These are phyloP conservation scores for Trichocladium uniseriatum DNA, from an alignment of 495 filamentous ascomycete genomes.

Conservation along the genomic window DNA sequence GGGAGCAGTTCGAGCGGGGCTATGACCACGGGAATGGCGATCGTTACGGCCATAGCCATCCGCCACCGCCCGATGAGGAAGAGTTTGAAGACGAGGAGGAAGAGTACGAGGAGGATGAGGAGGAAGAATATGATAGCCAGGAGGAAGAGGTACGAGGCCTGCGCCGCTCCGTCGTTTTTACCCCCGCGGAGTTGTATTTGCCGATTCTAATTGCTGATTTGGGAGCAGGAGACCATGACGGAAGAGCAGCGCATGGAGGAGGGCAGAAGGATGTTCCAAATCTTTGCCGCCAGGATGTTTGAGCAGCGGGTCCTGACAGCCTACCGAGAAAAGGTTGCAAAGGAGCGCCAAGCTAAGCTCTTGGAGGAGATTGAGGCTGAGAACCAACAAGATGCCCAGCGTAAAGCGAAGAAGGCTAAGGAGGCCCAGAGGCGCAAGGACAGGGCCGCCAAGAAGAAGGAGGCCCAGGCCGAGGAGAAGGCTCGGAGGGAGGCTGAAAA, in stretches of 20 bases:
- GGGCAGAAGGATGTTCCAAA: slow-evolving; percentile 97
- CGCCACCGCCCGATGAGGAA: slow-evolving; percentile 59
- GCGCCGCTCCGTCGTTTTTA: not conserved
- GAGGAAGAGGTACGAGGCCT: slow-evolving; percentile 56
- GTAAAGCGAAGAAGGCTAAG: slow-evolving; percentile 85
- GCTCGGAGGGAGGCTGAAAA: slow-evolving; percentile 79
- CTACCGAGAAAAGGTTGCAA: slow-evolving; percentile 91
- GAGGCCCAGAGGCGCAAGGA: slow-evolving; percentile 91
- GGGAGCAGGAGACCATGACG: slow-evolving; percentile 77
- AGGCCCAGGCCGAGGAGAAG: slow-evolving; percentile 81
- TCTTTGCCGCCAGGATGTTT: slow-evolving; percentile 98
- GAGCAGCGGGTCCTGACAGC: slow-evolving; percentile 95
- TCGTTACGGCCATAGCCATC: slow-evolving; percentile 38
- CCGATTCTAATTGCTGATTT: slow-evolving; percentile 23
- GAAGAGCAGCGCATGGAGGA: slow-evolving; percentile 99
- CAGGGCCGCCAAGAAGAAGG: slow-evolving; percentile 74
- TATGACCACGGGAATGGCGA: slow-evolving; percentile 45
- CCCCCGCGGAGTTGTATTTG: not conserved
- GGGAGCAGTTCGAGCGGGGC: slow-evolving; percentile 55
- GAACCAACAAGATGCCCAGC: slow-evolving; percentile 58
- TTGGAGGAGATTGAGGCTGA: slow-evolving; percentile 89
- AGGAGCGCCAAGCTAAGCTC: slow-evolving; percentile 83
- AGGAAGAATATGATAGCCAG: slow-evolving; percentile 81
- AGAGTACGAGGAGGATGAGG: slow-evolving; percentile 69
- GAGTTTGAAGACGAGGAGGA: slow-evolving; percentile 59